Conservation (phyloP, 495 filamentous ascomycete species). For the Emericellopsis terricola region DNA sequence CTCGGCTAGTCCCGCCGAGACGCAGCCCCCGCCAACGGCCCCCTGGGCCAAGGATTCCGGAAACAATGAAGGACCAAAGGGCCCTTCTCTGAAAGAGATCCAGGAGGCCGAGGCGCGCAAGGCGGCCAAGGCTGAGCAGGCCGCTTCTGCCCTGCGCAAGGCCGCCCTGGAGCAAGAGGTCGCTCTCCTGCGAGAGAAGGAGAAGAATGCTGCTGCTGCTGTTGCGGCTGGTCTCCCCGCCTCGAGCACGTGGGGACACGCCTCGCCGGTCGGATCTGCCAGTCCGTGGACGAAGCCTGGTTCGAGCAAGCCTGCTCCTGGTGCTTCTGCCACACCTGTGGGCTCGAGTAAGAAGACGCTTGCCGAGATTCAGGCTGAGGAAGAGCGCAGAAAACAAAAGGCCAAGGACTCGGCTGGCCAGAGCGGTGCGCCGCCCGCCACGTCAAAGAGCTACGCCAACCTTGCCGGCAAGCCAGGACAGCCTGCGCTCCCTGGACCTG, state of each 20-base stretch:
- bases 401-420: slow-evolving; percentile 34
- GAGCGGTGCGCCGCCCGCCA: slow-evolving; percentile 26
- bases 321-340: slow-evolving; percentile 7
- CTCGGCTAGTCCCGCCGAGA: slow-evolving; percentile 48
- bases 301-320: slow-evolving; percentile 3
- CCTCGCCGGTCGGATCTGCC: slow-evolving; percentile 36
- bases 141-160: slow-evolving; percentile 61
- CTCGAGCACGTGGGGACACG: slow-evolving; percentile 79
- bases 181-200: slow-evolving; percentile 29
- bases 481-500: slow-evolving; percentile 1
- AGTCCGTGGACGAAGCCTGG: slow-evolving; percentile 45
- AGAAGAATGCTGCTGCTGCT: slow-evolving; percentile 43
- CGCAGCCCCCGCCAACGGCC: slow-evolving; percentile 49
- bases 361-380: slow-evolving; percentile 91
- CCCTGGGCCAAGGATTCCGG: slow-evolving; percentile 83
- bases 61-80: slow-evolving; percentile 48
- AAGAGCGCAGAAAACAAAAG: slow-evolving; percentile 76
- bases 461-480: slow-evolving; percentile 57
- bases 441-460: slow-evolving; percentile 85
- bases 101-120: slow-evolving; percentile 88
- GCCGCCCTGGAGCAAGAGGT: slow-evolving; percentile 60
- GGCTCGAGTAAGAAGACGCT: slow-evolving; percentile 65
- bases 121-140: slow-evolving; percentile 73
- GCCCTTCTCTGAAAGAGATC: slow-evolving; percentile 89
- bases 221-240: slow-evolving; percentile 56